phyloP scores from a whole-genome alignment of 495 filamentous ascomycete genomes.

The Talaromyces nanjingensis region DNA sequence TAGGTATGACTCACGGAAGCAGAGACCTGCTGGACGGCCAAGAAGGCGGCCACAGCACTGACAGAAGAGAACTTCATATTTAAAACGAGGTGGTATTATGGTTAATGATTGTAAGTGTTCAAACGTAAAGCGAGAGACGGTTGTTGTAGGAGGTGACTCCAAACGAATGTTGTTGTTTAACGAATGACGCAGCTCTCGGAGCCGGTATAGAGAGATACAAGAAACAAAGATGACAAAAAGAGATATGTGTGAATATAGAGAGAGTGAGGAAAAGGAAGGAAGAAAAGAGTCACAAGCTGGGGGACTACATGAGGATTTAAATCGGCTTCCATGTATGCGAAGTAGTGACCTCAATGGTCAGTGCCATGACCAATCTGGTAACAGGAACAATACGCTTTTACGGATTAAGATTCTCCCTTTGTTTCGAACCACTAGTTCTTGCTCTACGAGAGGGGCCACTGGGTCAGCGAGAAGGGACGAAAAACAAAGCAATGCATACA shows the following conservation, averaged over 20 bases:
- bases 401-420: neutral
- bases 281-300: neutral
- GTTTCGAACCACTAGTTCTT: neutral
- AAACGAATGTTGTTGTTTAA: constrained; percentile 3
- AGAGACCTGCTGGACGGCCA: constrained; percentile 42
- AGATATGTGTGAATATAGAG: neutral
- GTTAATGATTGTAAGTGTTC: neutral
- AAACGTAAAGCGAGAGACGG: neutral
- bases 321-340: neutral
- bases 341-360: neutral
- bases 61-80: constrained; percentile 18
- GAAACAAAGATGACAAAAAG: neutral
- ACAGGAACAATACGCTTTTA: neutral
- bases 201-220: constrained; percentile 1
- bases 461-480: neutral
- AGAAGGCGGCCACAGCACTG: constrained; percentile 15
- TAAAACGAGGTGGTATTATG: constrained; percentile 5
- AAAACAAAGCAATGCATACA: neutral
- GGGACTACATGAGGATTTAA: constrained; percentile 1
- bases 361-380: neutral
- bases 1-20: constrained; percentile 43
- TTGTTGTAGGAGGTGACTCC: neutral
- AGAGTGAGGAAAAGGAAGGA: neutral
- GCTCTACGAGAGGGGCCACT: neutral
- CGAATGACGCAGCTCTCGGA: constrained; percentile 9